Percentiles rank a stretch among this genome's conserved stretches.
Conservation (phyloP, 2,329 filamentous ascomycete genomes). For the Aureobasidium sp. region DNA sequence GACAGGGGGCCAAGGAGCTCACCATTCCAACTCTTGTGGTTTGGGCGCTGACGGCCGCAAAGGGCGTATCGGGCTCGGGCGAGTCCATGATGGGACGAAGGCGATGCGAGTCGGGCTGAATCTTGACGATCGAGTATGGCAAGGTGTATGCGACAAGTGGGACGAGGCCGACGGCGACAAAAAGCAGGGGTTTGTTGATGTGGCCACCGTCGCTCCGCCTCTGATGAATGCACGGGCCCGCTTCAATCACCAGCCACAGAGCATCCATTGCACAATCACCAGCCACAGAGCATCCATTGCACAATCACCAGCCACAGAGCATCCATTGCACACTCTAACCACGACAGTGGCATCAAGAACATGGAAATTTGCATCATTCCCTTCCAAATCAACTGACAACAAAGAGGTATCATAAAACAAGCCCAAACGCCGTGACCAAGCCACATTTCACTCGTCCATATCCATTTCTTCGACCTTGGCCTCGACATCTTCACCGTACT, state of each 20-base stretch:
- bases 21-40: slow-evolving; percentile 69
- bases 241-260: slow-evolving; percentile 5
- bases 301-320: background rate
- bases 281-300: background rate
- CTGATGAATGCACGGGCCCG: background rate
- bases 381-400: background rate
- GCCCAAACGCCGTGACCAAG: background rate
- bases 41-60: slow-evolving; percentile 80
- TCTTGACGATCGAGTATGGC: slow-evolving; percentile 3
- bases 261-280: no score
- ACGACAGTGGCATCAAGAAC: background rate
- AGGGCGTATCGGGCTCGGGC: slow-evolving; percentile 84
- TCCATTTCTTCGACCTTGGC: slow-evolving; percentile 11
- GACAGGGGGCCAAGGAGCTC: slow-evolving; percentile 28
- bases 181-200: slow-evolving; percentile 14
- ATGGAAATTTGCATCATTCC: background rate
- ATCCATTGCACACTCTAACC: no score
- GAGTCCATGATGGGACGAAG: slow-evolving; percentile 62
- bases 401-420: slow-evolving; percentile 13
- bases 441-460: slow-evolving; percentile 1
- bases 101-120: slow-evolving; percentile 15
- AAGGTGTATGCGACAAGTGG: background rate
- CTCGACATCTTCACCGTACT: slow-evolving; percentile 7
- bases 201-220: no score
- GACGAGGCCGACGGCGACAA: background rate